These are phyloP conservation scores for Massarina eburnea DNA, from an alignment of 2,329 filamentous ascomycete species.

Conservation along the genomic window DNA sequence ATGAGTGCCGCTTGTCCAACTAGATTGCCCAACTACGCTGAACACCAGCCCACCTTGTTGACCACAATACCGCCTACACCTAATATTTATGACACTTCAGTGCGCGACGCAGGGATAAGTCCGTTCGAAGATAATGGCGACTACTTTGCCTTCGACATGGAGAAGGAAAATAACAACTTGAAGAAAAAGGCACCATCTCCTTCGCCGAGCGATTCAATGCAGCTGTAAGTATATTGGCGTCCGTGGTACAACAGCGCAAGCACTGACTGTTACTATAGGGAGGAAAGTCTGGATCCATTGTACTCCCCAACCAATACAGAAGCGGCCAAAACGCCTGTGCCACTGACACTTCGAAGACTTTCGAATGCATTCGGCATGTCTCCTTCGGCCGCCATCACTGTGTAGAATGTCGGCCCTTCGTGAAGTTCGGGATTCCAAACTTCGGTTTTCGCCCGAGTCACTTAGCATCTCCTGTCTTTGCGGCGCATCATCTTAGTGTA, in stretches of 20 bases:
- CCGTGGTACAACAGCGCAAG: background rate
- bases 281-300: slow-evolving; percentile 35
- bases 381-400: background rate
- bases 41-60: slow-evolving; percentile 35
- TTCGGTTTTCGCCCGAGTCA: background rate
- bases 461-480: background rate
- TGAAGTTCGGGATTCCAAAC: background rate
- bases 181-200: slow-evolving; percentile 10
- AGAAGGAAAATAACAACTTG: slow-evolving; percentile 14
- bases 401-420: background rate
- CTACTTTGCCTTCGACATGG: slow-evolving; percentile 33
- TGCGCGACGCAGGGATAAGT: slow-evolving; percentile 27
- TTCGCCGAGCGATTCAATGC: slow-evolving; percentile 21
- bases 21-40: slow-evolving; percentile 36
- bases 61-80: slow-evolving; percentile 47
- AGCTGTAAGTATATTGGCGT: slow-evolving; percentile 21
- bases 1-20: slow-evolving; percentile 43
- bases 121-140: slow-evolving; percentile 42
- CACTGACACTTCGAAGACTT: slow-evolving; percentile 23
- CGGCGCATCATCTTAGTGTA: background rate
- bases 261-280: slow-evolving; percentile 16
- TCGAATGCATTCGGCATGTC: slow-evolving; percentile 24
- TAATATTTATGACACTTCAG: slow-evolving; percentile 24
- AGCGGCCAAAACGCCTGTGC: slow-evolving; percentile 18
- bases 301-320: slow-evolving; percentile 23